Conservation (phyloP, 495 filamentous ascomycete genomes). For the Podospora pseudocomata region DNA sequence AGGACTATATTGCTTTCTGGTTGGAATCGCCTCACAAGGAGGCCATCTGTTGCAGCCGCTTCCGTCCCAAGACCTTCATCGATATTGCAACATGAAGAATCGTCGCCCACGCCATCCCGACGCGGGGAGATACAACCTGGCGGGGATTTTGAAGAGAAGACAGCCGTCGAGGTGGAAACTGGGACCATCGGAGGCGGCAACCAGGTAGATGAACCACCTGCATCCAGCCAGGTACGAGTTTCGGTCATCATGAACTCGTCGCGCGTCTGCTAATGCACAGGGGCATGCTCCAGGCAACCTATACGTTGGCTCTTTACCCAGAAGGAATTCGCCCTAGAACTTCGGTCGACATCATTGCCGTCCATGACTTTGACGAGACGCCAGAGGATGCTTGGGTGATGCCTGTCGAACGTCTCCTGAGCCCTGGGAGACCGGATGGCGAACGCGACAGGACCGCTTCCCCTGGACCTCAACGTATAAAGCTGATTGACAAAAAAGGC, state of each 20-base stretch:
- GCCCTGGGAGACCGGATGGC: neutral
- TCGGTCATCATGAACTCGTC: neutral
- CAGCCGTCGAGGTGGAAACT: neutral
- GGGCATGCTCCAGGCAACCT: neutral
- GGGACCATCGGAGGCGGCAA: neutral
- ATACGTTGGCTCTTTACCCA: neutral
- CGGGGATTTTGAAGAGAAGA: neutral
- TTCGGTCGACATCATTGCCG: constrained; percentile 19
- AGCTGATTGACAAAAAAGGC: neutral
- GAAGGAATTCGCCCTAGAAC: neutral
- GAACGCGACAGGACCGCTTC: neutral
- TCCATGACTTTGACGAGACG: constrained; percentile 18
- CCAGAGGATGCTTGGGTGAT: constrained; percentile 13
- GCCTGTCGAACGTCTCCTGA: constrained; percentile 2
- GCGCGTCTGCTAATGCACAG: neutral
- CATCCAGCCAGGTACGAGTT: neutral
- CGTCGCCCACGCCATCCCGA: neutral
- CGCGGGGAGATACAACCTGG: neutral
- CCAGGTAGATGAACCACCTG: neutral
- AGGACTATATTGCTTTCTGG: neutral
- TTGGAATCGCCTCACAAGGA: neutral
- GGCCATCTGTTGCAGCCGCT: neutral
- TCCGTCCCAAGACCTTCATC: neutral
- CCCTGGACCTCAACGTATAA: neutral
- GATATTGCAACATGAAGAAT: neutral